Percentiles rank a stretch among this genome's conserved stretches.
These are phyloP conservation scores for Acacia concinna DNA, from an alignment of 331 rosid genomes.

Conservation along the genomic window DNA sequence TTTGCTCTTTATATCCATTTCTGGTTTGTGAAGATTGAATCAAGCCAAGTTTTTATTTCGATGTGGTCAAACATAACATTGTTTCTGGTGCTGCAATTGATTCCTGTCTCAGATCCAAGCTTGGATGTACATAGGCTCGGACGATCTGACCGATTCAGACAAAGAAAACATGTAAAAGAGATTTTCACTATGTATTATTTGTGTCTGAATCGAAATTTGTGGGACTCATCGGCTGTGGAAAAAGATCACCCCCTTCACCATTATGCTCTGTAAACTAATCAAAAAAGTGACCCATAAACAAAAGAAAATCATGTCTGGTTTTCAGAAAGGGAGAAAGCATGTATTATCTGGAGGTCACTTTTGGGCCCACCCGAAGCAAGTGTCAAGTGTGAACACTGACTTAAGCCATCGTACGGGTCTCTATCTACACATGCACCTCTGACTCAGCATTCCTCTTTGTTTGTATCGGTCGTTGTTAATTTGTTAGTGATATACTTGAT, in stretches of 20 bases:
- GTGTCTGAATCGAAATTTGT: not conserved
- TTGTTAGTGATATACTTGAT: not conserved
- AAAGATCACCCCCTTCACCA: not conserved
- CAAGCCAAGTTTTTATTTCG: not conserved
- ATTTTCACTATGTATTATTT: not conserved
- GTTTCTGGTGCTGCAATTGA: not conserved
- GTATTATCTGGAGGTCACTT: not conserved
- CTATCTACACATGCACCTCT: not conserved
- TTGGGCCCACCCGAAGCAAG: not conserved
- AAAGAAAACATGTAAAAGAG: not conserved
- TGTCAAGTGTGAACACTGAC: not conserved
- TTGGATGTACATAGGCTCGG: too few species aligned
- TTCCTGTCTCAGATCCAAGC: not conserved
- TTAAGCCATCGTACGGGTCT: not conserved
- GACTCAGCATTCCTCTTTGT: not conserved
- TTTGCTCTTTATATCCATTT: not conserved
- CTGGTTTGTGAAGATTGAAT: not conserved
- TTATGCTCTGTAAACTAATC: not conserved
- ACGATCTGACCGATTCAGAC: not conserved
- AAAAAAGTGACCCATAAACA: not conserved
- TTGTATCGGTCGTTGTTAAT: not conserved
- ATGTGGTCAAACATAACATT: not conserved
- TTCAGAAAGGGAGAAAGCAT: not conserved
- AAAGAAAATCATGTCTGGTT: too few species aligned
- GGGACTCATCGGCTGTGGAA: not conserved